These are phyloP conservation scores for Betula pendula DNA, from an alignment of 306 rosid species.

Conservation along the genomic window DNA sequence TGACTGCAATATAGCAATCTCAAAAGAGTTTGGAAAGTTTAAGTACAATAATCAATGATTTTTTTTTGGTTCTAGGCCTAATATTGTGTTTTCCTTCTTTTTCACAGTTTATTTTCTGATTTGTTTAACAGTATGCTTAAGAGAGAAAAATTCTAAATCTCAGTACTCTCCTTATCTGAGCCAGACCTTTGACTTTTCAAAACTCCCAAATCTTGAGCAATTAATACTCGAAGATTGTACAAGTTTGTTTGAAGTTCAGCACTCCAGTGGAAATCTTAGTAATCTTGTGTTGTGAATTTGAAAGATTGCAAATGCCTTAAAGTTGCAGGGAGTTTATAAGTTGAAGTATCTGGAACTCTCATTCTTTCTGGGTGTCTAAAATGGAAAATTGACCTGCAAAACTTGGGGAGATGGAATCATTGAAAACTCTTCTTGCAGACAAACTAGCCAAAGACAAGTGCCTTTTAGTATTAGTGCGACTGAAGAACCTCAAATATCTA, in stretches of 20 bases:
- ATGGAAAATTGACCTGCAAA: constrained; percentile 42
- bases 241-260: too few species aligned
- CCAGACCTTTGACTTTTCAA: constrained; percentile 36
- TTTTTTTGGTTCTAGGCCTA: neutral
- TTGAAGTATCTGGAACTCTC: constrained; percentile 41
- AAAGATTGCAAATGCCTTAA: too few species aligned
- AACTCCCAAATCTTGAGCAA: constrained; percentile 35
- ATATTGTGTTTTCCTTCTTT: too few species aligned
- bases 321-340: neutral
- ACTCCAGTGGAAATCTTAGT: too few species aligned
- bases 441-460: constrained; percentile 27
- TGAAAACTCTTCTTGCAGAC: constrained; percentile 43
- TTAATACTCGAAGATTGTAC: neutral
- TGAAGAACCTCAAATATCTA: constrained; percentile 29
- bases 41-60: constrained; percentile 16
- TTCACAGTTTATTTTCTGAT: neutral
- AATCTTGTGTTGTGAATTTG: too few species aligned
- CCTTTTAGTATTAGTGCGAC: constrained; percentile 29
- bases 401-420: constrained; percentile 43
- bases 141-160: constrained; percentile 36
- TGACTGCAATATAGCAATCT: constrained; percentile 27
- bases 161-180: neutral
- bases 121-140: constrained; percentile 11
- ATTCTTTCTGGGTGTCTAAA: constrained; percentile 42
- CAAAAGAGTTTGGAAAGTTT: constrained; percentile 29